Evolutionary conservation across 1,139 yeast species (phyloP), one percentile per base, ranked within the genome.

Genomic region (Candida gigantensis): DNA sequence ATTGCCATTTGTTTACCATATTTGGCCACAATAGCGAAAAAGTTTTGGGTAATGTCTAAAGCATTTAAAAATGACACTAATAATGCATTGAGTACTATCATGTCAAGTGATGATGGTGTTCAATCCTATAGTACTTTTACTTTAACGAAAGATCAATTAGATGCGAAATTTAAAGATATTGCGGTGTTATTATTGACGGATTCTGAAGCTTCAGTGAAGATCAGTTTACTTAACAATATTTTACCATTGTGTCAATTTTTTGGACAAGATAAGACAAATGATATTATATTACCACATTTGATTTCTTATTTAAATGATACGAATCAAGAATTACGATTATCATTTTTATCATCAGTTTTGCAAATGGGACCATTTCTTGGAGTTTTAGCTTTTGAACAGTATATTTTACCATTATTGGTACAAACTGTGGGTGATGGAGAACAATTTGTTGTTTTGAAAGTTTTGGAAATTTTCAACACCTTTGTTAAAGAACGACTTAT

Each of bases 221-320:
- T 86, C 24, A 75, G 95, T 0, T 59, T 92, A 12, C 67, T 94
- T 34, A 62, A 71, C 29, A 78, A 84, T 42, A 81, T 90, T 14
- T 65, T 84, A 9, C 87, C 92, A 0, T 60, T 94, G 5, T 87
- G 97, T 51, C 71, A 81, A 14, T 85, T 84, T 45, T 83, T 94
- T 55, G 97, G 97, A 0, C 79, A 83, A 34, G 95, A 88, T 36
- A 84, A 80, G 49, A 84, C 96, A 0, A 89, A 86, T 53, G 97
- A 94, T 57, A 70, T 90, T 29, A 80, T 94, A 11, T 61, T 94
- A 33, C 90, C 96, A 29, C 98, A 94, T 65, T 65, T 90, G 37
- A 89, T 92, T 30, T 90, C 97, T 0, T 94, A 89, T 52, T 63
- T 94, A 42, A 94, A 94, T 56, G 97, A 89, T 53, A 72, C 79